Conservation (phyloP, 2,329 filamentous ascomycete genomes). For the Hysterium pulicare region DNA sequence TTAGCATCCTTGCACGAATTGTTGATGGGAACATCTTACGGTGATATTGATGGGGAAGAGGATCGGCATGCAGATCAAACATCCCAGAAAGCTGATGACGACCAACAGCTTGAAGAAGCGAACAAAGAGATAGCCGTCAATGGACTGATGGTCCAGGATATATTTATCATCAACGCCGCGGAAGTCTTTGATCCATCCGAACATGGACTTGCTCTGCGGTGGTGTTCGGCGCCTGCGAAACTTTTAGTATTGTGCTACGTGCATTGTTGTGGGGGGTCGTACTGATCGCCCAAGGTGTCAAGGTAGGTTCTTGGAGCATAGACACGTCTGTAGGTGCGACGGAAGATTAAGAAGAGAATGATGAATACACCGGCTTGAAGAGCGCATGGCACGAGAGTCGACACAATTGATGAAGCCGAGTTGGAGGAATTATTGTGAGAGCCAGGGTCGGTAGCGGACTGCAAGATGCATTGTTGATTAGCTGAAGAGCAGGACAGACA, state of each 20-base stretch:
- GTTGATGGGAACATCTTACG: conserved; percentile 14
- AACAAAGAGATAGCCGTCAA: conserved; percentile 49
- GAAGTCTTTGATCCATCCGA: conserved; percentile 54
- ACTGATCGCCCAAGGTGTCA: conserved; percentile 38
- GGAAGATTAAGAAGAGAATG: conserved; percentile 41
- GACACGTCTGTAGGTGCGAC: conserved; percentile 41
- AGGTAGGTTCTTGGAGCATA: conserved; percentile 49
- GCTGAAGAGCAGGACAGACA: not conserved
- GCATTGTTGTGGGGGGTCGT: conserved; percentile 6
- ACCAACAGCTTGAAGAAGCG: conserved; percentile 47
- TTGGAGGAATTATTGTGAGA: conserved; percentile 36
- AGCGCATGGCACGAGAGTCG: conserved; percentile 30
- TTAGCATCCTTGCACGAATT: conserved; percentile 1
- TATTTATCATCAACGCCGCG: conserved; percentile 42
- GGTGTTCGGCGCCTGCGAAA: conserved; percentile 45
- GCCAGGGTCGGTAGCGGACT: conserved; percentile 14
- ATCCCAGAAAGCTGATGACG: conserved; percentile 41
- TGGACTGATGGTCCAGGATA: conserved; percentile 47
- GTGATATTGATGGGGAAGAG: conserved; percentile 47
- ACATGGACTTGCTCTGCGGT: conserved; percentile 40
- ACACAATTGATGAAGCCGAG: conserved; percentile 43
- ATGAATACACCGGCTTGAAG: conserved; percentile 28
- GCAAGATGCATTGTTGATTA: conserved; percentile 3
- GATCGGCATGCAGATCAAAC: conserved; percentile 44
- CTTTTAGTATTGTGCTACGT: conserved; percentile 4